These are phyloP conservation scores for Aspergillus conjunctus DNA, from an alignment of 495 filamentous ascomycete species.

Conservation along the genomic window DNA sequence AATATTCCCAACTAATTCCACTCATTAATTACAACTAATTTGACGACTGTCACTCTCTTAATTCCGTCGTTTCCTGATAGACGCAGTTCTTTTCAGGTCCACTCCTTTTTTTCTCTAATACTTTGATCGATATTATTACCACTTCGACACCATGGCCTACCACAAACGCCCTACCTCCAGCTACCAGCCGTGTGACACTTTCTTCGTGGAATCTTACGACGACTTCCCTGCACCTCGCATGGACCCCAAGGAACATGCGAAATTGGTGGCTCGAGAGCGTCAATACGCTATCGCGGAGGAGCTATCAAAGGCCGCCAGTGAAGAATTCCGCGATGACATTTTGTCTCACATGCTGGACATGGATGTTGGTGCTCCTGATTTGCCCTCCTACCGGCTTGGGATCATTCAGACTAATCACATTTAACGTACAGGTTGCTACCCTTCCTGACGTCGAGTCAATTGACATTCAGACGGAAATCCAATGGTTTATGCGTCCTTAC, in stretches of 20 bases:
- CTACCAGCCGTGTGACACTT: constrained; percentile 69
- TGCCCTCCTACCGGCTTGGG: neutral
- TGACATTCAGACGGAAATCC: constrained; percentile 97
- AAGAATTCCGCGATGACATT: constrained; percentile 92
- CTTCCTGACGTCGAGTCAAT: constrained; percentile 95
- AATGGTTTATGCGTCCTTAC: constrained; percentile 99
- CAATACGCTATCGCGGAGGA: constrained; percentile 86
- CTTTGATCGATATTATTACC: constrained; percentile 26
- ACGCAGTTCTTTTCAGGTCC: constrained; percentile 38
- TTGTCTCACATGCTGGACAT: constrained; percentile 91
- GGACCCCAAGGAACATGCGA: constrained; percentile 66
- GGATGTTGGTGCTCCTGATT: constrained; percentile 68
- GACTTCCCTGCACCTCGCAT: constrained; percentile 46
- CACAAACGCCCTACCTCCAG: constrained; percentile 51
- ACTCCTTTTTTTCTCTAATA: constrained; percentile 32
- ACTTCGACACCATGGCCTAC: constrained; percentile 71
- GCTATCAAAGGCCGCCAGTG: constrained; percentile 75
- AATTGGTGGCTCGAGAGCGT: constrained; percentile 70
- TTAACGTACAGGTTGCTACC: constrained; percentile 72
- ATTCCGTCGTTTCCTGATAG: constrained; percentile 50
- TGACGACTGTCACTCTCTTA: constrained; percentile 59
- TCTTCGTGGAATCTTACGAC: constrained; percentile 85
- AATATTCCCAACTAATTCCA: constrained; percentile 58
- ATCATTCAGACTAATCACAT: constrained; percentile 24
- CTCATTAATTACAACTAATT: constrained; percentile 55